Evolutionary conservation across 2,329 filamentous ascomycete genomes (phyloP), one percentile per base, ranked within the genome.

Genomic region (Tolypocladium amazonense): DNA sequence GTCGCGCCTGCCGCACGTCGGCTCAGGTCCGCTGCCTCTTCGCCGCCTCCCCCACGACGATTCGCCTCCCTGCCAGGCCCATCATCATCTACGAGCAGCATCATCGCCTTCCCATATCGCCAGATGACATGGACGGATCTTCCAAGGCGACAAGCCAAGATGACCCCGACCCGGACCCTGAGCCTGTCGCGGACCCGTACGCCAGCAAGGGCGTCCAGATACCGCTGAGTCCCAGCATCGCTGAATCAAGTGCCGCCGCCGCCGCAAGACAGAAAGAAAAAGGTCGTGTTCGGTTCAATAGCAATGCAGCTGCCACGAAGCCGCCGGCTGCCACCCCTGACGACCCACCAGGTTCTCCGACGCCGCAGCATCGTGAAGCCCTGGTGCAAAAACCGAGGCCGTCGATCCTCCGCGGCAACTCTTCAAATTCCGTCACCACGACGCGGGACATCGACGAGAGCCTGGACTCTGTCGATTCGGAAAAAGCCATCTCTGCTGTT

Each of bases 271-370:
- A 71, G 64, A 76, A 72, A 56, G 77, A 80, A 62, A 80, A 78
- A 63, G 76, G 75, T 3, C 74, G 78, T 35, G 78, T 80, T 35
- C 73, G 77, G 8, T 80, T 80, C 64, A 79, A 79, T 65, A 80
- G 77, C 68, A 75, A 71, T 60, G 75, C 76, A 35, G 75, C 65
- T 23, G 68, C 66, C 27, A 70, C 65, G 47, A 70, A 62, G 61
- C 71, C 65, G 56, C 68, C 63, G 14, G 58, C 61, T 30, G 56
- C 58, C 53, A 61, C 66, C n/a, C 59, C 62, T 37, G 59, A 39
- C 9, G 35, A 18, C 11, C 18, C 7, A 15, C 35, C 38, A 6
- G 38, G 38, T 12, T 23, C 37, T 23, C 15, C 18, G 9, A 8
- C 18, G 18, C 55, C 30, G 25, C 38, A 23, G 18, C 45, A 30